Percentiles rank a stretch among this genome's conserved stretches.
phyloP scores from a whole-genome alignment of 106 monocot genomes.

The Agapanthus africanus region DNA sequence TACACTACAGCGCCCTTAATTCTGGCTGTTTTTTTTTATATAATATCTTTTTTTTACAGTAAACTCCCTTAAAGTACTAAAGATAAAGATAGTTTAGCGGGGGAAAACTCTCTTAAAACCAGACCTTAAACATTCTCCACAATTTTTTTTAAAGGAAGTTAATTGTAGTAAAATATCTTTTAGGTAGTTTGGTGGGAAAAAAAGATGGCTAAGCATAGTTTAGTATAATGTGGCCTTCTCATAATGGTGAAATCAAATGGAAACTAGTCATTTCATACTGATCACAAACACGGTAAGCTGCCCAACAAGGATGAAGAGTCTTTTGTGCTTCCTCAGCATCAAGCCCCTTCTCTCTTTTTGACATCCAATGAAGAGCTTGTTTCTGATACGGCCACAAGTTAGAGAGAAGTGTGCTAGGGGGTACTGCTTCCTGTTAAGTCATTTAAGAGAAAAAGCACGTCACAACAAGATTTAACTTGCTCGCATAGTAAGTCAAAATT shows the following conservation, averaged over 20 bases:
- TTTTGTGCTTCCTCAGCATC: constrained; percentile 49
- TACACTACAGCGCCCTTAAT: too few species aligned
- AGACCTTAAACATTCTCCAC: too few species aligned
- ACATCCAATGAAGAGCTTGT: constrained; percentile 88
- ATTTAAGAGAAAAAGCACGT: background rate
- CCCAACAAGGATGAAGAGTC: constrained; percentile 88
- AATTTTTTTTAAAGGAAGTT: too few species aligned
- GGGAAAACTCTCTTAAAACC: too few species aligned
- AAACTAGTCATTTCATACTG: constrained; percentile 54
- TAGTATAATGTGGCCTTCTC: too few species aligned
- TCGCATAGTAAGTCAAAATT: background rate
- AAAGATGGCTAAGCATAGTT: too few species aligned
- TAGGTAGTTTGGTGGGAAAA: too few species aligned
- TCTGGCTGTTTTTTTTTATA: too few species aligned
- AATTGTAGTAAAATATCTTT: background rate
- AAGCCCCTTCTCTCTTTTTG: constrained; percentile 65
- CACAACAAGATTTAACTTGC: background rate
- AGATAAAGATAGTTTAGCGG: too few species aligned
- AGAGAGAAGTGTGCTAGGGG: constrained; percentile 47
- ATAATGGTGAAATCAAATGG: too few species aligned
- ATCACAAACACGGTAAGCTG: constrained; percentile 62
- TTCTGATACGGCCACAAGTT: constrained; percentile 73
- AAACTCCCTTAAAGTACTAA: too few species aligned
- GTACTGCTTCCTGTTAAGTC: constrained; percentile 68
- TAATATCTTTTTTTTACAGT: too few species aligned